Conservation (phyloP, 176 grass and related monocot genomes). For the Echinochloa phyllopogon region DNA sequence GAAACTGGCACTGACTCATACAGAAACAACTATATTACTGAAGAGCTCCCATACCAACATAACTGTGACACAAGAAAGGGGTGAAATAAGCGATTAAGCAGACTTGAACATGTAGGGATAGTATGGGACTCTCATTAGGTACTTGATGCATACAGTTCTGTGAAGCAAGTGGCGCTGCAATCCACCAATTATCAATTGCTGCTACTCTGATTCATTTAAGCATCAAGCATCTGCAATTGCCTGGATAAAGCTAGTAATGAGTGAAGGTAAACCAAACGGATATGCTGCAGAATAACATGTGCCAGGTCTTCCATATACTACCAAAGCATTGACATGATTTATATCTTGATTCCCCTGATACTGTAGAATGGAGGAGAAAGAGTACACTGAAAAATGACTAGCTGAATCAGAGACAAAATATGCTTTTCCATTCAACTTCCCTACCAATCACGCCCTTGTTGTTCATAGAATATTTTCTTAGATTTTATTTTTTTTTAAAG, state of each 20-base stretch:
- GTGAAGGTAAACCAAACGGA: too few species aligned
- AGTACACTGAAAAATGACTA: conserved; percentile 73
- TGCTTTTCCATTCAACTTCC: conserved; percentile 64
- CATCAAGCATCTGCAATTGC: too few species aligned
- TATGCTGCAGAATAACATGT: too few species aligned
- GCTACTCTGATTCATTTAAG: too few species aligned
- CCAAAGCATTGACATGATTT: conserved; percentile 50
- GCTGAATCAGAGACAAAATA: conserved; percentile 62
- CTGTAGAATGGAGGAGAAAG: conserved; percentile 69
- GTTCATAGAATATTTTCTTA: too few species aligned
- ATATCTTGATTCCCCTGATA: conserved; percentile 40
- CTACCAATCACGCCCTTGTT: too few species aligned
- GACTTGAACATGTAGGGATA: not conserved
- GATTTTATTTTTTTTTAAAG: too few species aligned
- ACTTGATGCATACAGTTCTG: not conserved
- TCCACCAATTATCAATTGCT: not conserved
- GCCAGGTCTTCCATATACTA: conserved; percentile 48
- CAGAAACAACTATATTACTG: not conserved
- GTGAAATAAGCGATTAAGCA: not conserved
- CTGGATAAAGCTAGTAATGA: too few species aligned
- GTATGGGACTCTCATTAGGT: not conserved
- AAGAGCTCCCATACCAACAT: not conserved
- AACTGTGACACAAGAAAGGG: not conserved
- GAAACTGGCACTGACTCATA: conserved; percentile 3
- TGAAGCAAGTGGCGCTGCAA: not conserved